Base-by-base conservation (phyloP, 169 alveolate species). In the Plasmodium inui region DNA sequence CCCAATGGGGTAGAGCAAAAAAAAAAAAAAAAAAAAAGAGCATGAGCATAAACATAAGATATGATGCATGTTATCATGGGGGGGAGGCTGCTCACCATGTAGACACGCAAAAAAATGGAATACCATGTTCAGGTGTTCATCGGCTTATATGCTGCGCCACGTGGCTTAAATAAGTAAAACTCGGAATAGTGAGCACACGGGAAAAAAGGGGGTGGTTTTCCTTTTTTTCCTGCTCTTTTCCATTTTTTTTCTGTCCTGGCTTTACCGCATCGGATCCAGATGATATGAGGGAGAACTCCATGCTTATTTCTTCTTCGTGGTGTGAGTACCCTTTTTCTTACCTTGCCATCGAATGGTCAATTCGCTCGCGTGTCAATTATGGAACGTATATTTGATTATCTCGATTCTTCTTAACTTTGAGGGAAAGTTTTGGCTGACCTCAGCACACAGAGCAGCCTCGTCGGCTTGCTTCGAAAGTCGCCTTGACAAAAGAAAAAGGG, bases 261-360 rank as follows among this genome's bases (percentile, higher is more conserved):
- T 7, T 57, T 88, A 88, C 94, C 70, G 94, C 94, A 88, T 88
- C 94, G 22, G 94, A 88, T 72, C 94, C 94, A 22, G 94, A 14
- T 44, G 94, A 88, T 79, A 88, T 88, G 67, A 78, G 46, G 70
- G 76, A 30, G 22, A 34, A 74, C 19, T 88, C 88, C 88, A 88
- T 88, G 26, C 34, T 17, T 28, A 14, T 12, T 78, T 78, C 57
- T 79, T 79, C 50, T 50, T 30, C 57, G 17, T 28, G 14, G 28
- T n/a, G 1, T 67, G 14, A 26, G 14, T 67, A 26, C n/a, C n/a
- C n/a, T 67, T 67, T 67, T 67, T 67, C 7, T 67, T 26, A 67
- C 37, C 37, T 67, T 67, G 17, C 14, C 76, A 67, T 28, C 12
- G 76, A 67, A 22, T 67, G 76, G n/a, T 67, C 37, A 67, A 26